phyloP scores from a whole-genome alignment of 306 rosid genomes.

The Hippophae gyantsensis region DNA sequence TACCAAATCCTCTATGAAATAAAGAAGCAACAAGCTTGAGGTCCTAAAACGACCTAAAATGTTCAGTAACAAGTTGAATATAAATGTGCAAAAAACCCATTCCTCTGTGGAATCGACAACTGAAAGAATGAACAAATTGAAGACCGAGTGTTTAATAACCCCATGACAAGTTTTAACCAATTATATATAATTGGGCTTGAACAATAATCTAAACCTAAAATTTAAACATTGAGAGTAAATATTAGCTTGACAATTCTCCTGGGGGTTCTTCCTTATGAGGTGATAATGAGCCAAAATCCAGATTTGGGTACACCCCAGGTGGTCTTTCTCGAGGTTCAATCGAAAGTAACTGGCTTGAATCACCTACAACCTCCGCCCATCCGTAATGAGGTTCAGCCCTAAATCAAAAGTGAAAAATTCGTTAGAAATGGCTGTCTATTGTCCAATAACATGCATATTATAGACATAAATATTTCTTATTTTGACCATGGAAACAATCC shows the following conservation, averaged over 20 bases:
- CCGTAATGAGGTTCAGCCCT: slow-evolving; percentile 98
- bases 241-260: slow-evolving; percentile 28
- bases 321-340: slow-evolving; percentile 76
- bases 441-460: no score
- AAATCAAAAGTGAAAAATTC: slow-evolving; percentile 4
- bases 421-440: no score
- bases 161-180: slow-evolving; percentile 19
- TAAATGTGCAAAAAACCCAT: neutral
- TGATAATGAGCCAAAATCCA: slow-evolving; percentile 54
- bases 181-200: slow-evolving; percentile 8
- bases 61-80: neutral
- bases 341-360: slow-evolving; percentile 79
- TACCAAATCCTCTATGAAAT: no score
- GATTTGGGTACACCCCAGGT: slow-evolving; percentile 62
- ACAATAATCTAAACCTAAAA: slow-evolving; percentile 19
- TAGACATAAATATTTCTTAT: no score
- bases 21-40: no score
- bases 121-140: slow-evolving; percentile 63
- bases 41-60: neutral
- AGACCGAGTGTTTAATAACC: slow-evolving; percentile 20
- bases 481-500: slow-evolving; percentile 10
- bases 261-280: slow-evolving; percentile 34
- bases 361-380: slow-evolving; percentile 94
- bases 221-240: slow-evolving; percentile 5
- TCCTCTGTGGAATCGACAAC: slow-evolving; percentile 4